Percentiles rank a stretch among this genome's conserved stretches.
These are phyloP conservation scores for Funneliformis mosseae DNA, from an alignment of 192 early-diverging fungal genomes.

Conservation along the genomic window DNA sequence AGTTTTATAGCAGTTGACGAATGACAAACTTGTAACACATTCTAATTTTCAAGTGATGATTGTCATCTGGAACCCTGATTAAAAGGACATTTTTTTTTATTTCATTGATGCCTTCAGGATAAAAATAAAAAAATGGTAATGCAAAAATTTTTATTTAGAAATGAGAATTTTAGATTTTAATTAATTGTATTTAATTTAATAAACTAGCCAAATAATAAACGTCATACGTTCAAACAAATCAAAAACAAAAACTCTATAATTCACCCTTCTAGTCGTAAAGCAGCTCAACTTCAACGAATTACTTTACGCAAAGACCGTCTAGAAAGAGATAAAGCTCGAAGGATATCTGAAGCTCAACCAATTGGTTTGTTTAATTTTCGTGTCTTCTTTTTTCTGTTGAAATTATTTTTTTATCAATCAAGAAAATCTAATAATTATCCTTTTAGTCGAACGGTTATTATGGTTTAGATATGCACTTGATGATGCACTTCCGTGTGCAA, in stretches of 20 bases:
- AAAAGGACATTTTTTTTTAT: no score
- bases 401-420: background rate
- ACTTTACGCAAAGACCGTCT: constrained; percentile 55
- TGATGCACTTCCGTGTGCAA: constrained; percentile 40
- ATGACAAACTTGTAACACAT: no score
- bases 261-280: constrained; percentile 61
- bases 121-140: no score
- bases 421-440: constrained; percentile 33
- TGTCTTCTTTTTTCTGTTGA: background rate
- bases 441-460: constrained; percentile 49
- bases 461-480: constrained; percentile 60
- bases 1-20: no score
- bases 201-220: constrained; percentile 50
- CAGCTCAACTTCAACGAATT: constrained; percentile 52
- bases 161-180: no score
- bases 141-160: no score
- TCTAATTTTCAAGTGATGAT: no score
- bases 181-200: no score
- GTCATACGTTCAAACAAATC: constrained; percentile 59
- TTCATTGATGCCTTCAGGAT: no score
- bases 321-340: constrained; percentile 40
- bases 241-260: constrained; percentile 54
- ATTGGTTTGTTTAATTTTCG: constrained; percentile 31
- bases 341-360: constrained; percentile 25
- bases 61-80: no score